Evolutionary conservation across 805 yeast species (phyloP).

Genomic region (Saturnispora serradocipensis): DNA sequence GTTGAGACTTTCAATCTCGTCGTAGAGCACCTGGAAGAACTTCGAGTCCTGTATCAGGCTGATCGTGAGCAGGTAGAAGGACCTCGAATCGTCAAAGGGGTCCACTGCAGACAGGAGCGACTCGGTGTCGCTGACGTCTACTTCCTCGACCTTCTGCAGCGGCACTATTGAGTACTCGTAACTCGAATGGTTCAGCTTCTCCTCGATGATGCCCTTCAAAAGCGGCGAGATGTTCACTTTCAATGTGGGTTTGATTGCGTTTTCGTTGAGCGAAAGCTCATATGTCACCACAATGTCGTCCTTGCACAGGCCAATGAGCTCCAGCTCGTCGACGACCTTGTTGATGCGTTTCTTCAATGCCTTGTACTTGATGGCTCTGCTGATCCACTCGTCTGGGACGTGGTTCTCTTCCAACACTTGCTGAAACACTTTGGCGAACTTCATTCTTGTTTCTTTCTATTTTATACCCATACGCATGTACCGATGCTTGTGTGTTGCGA

Average conservation of each 20-base stretch:
- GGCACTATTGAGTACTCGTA: conserved; percentile 16
- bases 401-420: conserved; percentile 50
- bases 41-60: conserved; percentile 46
- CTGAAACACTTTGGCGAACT: conserved; percentile 66
- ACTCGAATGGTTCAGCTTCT: conserved; percentile 13
- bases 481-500: too few species aligned
- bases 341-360: conserved; percentile 58
- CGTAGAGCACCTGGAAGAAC: conserved; percentile 49
- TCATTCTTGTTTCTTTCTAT: conserved; percentile 35
- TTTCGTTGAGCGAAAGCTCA: conserved; percentile 14
- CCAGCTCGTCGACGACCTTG: conserved; percentile 55
- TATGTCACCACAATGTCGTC: conserved; percentile 27
- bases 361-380: conserved; percentile 63
- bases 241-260: conserved; percentile 18
- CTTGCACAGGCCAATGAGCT: conserved; percentile 45
- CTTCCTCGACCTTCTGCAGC: background rate
- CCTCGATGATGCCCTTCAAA: conserved; percentile 13
- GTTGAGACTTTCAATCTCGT: conserved; percentile 44
- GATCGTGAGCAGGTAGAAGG: conserved; percentile 23
- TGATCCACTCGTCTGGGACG: conserved; percentile 60
- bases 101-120: conserved; percentile 16
- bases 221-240: conserved; percentile 20
- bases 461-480: too few species aligned
- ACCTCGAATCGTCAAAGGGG: conserved; percentile 19
- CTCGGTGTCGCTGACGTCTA: background rate